A percentile compares a stretch with the other conserved stretches of the same genome.
Conservation (phyloP, 176 grass and related monocot species). For the Oryza nivara region DNA sequence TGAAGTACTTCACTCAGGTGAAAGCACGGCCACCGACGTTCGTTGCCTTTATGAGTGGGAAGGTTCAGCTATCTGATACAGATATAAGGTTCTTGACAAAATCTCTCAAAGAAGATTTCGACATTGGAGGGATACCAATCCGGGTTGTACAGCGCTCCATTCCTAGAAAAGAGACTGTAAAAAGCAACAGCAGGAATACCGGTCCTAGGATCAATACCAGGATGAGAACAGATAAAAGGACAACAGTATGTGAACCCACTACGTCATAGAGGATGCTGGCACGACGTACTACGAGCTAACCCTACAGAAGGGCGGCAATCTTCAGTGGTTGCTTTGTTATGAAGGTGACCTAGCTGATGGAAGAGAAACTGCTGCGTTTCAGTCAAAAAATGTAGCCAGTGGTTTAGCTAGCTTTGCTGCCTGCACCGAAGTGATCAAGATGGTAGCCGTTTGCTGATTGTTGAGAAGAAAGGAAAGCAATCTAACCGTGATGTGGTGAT, state of each 20-base stretch:
- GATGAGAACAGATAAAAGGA: slow-evolving; percentile 68
- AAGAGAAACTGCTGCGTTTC: neutral
- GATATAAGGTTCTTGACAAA: slow-evolving; percentile 83
- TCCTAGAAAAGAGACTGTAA: slow-evolving; percentile 58
- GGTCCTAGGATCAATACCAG: slow-evolving; percentile 35
- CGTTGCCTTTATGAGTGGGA: slow-evolving; percentile 90
- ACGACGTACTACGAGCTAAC: neutral
- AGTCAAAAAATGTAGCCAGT: neutral
- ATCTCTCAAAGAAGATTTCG: slow-evolving; percentile 95
- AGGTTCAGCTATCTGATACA: slow-evolving; percentile 78
- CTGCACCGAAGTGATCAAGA: neutral
- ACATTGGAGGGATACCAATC: slow-evolving; percentile 93
- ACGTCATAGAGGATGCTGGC: slow-evolving; percentile 11
- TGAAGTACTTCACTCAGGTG: slow-evolving; percentile 97
- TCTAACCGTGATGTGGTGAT: neutral
- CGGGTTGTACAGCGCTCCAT: slow-evolving; percentile 67
- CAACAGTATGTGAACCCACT: slow-evolving; percentile 26
- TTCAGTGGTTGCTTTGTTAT: neutral
- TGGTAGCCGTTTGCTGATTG: neutral
- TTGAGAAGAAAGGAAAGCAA: slow-evolving; percentile 17
- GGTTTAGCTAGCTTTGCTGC: neutral
- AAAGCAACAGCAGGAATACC: slow-evolving; percentile 27
- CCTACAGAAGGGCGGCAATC: neutral
- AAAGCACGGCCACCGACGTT: slow-evolving; percentile 91
- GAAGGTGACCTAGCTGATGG: neutral